Percentiles rank a stretch among this genome's conserved stretches.
Evolutionary conservation across 2,329 filamentous ascomycete species (phyloP).

Genomic region (Chlorencoelia australis): DNA sequence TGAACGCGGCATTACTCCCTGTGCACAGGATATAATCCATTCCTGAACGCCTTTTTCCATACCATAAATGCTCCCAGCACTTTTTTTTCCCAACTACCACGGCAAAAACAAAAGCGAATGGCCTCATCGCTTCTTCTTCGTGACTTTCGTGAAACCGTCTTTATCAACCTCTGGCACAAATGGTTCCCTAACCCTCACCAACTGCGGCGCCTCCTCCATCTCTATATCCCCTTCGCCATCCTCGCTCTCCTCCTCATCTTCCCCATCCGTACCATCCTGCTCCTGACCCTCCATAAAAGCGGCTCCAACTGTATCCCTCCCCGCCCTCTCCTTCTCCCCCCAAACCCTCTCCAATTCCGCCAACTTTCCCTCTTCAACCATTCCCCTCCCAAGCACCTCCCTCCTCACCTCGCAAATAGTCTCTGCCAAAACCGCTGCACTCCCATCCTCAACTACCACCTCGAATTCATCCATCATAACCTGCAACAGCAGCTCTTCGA

Average conservation of each 20-base stretch:
- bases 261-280: slow-evolving; percentile 47
- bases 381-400: slow-evolving; percentile 52
- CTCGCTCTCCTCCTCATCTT: slow-evolving; percentile 43
- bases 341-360: slow-evolving; percentile 53
- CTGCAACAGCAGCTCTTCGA: slow-evolving; percentile 77
- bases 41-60: too few species aligned
- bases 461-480: slow-evolving; percentile 96
- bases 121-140: slow-evolving; percentile 48
- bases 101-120: too few species aligned
- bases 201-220: slow-evolving; percentile 59
- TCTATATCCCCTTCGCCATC: slow-evolving; percentile 48
- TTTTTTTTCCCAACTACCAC: too few species aligned
- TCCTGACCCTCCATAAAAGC: slow-evolving; percentile 42
- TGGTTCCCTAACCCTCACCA: slow-evolving; percentile 51
- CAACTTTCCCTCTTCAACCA: slow-evolving; percentile 57
- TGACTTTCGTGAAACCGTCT: slow-evolving; percentile 71
- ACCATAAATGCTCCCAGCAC: too few species aligned
- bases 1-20: too few species aligned
- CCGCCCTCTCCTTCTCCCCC: slow-evolving; percentile 49
- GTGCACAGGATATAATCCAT: too few species aligned
- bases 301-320: slow-evolving; percentile 40
- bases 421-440: slow-evolving; percentile 61
- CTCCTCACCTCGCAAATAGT: slow-evolving; percentile 59
- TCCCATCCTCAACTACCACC: slow-evolving; percentile 84
- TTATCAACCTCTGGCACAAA: slow-evolving; percentile 64